phyloP scores from a whole-genome alignment of 345 rosid species.

The Laguncularia racemosa region DNA sequence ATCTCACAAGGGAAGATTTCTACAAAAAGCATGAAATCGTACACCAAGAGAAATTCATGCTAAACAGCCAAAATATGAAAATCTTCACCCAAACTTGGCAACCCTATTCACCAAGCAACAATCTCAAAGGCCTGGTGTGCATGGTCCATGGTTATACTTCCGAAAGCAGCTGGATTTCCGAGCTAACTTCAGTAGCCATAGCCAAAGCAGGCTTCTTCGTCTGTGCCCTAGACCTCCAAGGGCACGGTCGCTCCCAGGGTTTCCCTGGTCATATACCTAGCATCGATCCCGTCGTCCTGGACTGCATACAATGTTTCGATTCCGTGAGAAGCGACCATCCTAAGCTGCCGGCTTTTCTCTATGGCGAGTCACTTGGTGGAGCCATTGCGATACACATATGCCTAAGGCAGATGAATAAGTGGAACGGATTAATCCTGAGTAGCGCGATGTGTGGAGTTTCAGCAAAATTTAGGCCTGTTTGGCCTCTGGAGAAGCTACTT shows the following conservation, averaged over 20 bases:
- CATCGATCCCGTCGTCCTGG: constrained; percentile 9
- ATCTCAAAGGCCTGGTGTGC: constrained; percentile 19
- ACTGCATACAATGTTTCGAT: constrained; percentile 17
- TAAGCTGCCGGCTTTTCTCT: constrained; percentile 21
- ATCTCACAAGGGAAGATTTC: constrained; percentile 25
- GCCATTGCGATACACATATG: constrained; percentile 19
- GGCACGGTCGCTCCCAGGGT: constrained; percentile 28
- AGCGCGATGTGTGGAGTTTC: constrained; percentile 31
- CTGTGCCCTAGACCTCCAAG: constrained; percentile 24
- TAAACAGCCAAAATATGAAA: constrained; percentile 16
- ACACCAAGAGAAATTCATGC: constrained; percentile 16
- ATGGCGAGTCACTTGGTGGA: constrained; percentile 30
- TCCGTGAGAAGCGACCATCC: constrained; percentile 9
- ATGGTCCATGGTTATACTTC: constrained; percentile 28
- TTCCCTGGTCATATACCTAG: constrained; percentile 18
- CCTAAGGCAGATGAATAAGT: constrained; percentile 11
- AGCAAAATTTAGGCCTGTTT: constrained; percentile 17
- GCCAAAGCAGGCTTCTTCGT: constrained; percentile 21
- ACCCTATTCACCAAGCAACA: neutral
- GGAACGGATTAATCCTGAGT: constrained; percentile 25
- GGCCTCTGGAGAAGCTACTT: constrained; percentile 21
- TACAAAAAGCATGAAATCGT: constrained; percentile 18
- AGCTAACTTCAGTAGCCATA: constrained; percentile 23
- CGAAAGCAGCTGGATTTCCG: constrained; percentile 26
- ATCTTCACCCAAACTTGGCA: constrained; percentile 27